Evolutionary conservation across 2,329 filamentous ascomycete species (phyloP), one percentile per base, ranked within the genome.

Genomic region (Apiospora phragmitis): DNA sequence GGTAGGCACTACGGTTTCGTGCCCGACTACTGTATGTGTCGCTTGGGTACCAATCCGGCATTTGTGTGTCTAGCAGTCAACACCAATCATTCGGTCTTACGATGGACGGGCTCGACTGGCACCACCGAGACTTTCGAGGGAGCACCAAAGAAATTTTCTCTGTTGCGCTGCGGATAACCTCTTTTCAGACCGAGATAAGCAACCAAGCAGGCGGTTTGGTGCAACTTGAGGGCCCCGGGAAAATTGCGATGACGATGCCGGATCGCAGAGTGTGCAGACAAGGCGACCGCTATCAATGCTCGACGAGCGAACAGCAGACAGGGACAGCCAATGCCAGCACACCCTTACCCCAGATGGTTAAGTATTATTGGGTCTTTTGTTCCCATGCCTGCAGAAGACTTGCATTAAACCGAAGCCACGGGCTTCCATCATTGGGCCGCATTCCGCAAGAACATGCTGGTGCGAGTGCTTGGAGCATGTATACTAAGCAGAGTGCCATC

Each of bases 211-310:
- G 9, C 55, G 21, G 55, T 62, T n/a, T 35, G 32, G 55, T 62
- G 32, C 55, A 62, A 62, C 55, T 62, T 29, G 51, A 59, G 51
- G 32, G 4, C 55, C 35, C 32, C 32, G 55, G 55, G 32, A 62
- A 32, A 47, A 67, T n/a, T 43, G 42, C 65, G 45, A 67, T 67
- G 65, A 67, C 65, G 65, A 67, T 67, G 41, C 21, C 65, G 65
- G 4, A 45, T 67, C 42, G 45, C 42, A 35, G 42, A 38, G 55
- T 38, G 65, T 47, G 65, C 65, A 47, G 26, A n/a, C 42, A 47
- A n/a, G 42, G 65, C 42, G 65, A 47, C 38, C 65, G 38, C 24
- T 62, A 62, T 32, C 65, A 24, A 67, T 21, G 65, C 65, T 47
- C 65, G 65, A 26, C n/a, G 65, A 67, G 65, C 65, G 32, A 43